Base-by-base conservation (phyloP, 345 rosid genomes). In the Linum trigynum region DNA sequence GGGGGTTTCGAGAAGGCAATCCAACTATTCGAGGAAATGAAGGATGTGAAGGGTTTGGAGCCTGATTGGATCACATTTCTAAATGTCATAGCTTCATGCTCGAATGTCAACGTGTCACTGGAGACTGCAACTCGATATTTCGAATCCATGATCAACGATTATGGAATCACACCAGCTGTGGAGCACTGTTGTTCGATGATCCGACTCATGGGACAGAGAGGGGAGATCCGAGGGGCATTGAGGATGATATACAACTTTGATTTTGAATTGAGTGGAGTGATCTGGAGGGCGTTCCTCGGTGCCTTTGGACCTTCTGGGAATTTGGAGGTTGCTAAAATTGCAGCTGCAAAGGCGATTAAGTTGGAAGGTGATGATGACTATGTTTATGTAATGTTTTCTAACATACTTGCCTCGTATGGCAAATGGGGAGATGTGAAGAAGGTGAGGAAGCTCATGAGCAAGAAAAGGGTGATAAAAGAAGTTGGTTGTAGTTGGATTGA, bases 121-220 rank as follows among this genome's bases (percentile, higher is more conserved):
- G 69, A 82, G 63, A 73, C 68, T 17, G 85, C 65, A 8, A 61
- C 76, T 62, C 57, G 23, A 8, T 85, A 70, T 70, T 83, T 85
- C 16, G 83, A 84, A 55, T 80, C 77, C 57, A 91, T 89, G 95
- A 65, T 79, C 55, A 74, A 81, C 55, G 83, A 89, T 43, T 83
- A 89, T 40, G 69, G 78, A 56, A 83, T 85, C 61, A 67, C 76
- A 67, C 95, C 96, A 59, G 77, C 75, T 4, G 62, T 76, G 51
- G 85, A 91, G 81, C 96, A 86, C 40, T 82, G 89, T 35, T 89
- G 92, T 75, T 80, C 92, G 7, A 77, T 89, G 72, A 79, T 86
- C 50, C 80, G 87, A 66, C 71, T 84, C 39, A 65, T 91, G 84
- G 88, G 87, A 35, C 83, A 73, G 62, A 78, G 77, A 61, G 82